Evolutionary conservation across 2,329 filamentous ascomycete genomes (phyloP), one percentile per base, ranked within the genome.

Genomic region (Xylariaceae sp.): DNA sequence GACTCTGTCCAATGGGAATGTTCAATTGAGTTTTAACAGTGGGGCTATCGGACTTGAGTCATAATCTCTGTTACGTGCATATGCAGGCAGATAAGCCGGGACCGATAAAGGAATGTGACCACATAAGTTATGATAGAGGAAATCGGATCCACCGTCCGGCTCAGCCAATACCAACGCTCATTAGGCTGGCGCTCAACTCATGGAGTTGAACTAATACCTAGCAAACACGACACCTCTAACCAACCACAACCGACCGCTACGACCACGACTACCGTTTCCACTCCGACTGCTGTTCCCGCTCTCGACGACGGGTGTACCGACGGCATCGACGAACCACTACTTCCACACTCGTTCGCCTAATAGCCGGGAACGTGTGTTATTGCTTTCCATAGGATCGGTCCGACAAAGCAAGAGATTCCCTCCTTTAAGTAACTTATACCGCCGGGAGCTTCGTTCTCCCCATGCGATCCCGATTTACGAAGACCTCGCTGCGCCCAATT

Each of bases 121-220:
- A 60, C 52, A 58, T 55, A 37, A 37, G 35, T 27, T 54, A 37
- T 55, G 40, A 35, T 42, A 35, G 37, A 31, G 49, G 46, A 39
- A 45, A 56, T 46, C 50, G 54, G 49, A 32, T 30, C 51, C 40
- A 44, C 29, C 6, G 9, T 29, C 42, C 27, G 42, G 27, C 42
- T 44, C 27, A 30, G 41, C 57, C 55, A 58, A 60, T 55, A 49
- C 41, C 6, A 47, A 43, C 34, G 35, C 26, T 35, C 37, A 32
- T 32, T 40, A 55, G 52, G 47, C 55, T 53, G 47, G 37, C 40
- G 53, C 50, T 54, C 58, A 57, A 58, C 35, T 58, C 41, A 44
- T 45, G 34, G 42, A 42, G 35, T 7, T 39, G 30, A n/a, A 43
- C 40, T 41, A 47, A 53, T 50, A 19, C 19, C 19, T 19, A 34